Conservation (phyloP, 352 stramenopile genomes). For the Aphanomyces stellatus region DNA sequence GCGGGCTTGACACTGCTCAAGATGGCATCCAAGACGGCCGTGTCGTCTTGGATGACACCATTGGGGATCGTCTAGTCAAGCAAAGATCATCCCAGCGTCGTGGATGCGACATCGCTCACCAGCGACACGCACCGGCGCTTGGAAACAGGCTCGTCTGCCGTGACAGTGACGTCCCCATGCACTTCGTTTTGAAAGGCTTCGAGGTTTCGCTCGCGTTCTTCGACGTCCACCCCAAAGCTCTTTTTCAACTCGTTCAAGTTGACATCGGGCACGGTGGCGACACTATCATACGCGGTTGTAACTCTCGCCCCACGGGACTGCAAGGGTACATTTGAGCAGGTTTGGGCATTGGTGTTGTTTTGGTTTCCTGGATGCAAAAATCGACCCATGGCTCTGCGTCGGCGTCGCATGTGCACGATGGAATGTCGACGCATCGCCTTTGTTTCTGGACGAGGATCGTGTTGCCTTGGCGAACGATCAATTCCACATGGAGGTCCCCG, state of each 20-base stretch:
- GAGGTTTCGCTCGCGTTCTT: slow-evolving; percentile 6
- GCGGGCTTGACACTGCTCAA: too few relatives aligned
- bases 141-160: neutral
- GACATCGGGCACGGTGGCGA: neutral
- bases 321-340: neutral
- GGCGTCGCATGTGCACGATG: slow-evolving; percentile 35
- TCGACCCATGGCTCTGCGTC: slow-evolving; percentile 44
- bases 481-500: slow-evolving; percentile 44
- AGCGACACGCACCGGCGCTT: neutral
- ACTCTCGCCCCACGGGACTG: too few relatives aligned
- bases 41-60: too few relatives aligned
- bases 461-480: slow-evolving; percentile 24
- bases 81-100: too few relatives aligned
- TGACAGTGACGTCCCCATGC: neutral
- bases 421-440: slow-evolving; percentile 36
- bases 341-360: neutral
- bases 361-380: slow-evolving; percentile 25
- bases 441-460: slow-evolving; percentile 16
- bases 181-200: slow-evolving; percentile 19
- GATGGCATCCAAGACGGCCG: too few relatives aligned
- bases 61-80: too few relatives aligned
- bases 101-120: too few relatives aligned
- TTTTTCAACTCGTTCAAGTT: slow-evolving; percentile 20
- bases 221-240: slow-evolving; percentile 16
- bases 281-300: neutral